phyloP scores from a whole-genome alignment of 208 protist species.

The Acanthamoeba culbertsoni region DNA sequence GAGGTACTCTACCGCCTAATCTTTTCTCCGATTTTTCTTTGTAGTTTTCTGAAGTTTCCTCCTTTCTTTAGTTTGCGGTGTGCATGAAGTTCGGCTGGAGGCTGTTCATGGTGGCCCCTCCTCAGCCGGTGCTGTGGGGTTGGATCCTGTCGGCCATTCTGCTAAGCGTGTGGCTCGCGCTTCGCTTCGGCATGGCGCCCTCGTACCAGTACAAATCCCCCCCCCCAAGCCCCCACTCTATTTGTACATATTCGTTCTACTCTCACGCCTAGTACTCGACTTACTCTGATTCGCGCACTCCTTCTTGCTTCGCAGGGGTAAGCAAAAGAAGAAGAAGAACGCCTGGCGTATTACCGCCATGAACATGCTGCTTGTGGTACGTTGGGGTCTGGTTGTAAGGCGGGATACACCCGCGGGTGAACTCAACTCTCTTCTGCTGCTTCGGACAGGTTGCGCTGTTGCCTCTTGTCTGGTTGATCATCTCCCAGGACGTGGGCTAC shows the following conservation, averaged over 20 bases:
- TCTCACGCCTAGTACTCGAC: not conserved
- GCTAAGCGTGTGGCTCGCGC: not conserved
- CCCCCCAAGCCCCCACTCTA: not conserved
- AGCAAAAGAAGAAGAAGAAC: not conserved
- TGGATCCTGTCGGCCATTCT: not conserved
- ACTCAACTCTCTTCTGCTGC: not conserved
- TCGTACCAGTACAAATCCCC: not conserved
- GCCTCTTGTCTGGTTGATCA: not conserved
- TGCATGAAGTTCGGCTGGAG: slow-evolving; percentile 26
- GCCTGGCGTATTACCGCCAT: not conserved
- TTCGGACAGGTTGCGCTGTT: not conserved
- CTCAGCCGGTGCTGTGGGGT: not conserved
- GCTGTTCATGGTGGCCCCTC: not conserved
- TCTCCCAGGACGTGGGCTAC: slow-evolving; percentile 8
- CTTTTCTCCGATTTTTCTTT: too few relatives aligned
- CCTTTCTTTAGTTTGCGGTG: not conserved
- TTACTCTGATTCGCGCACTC: not conserved
- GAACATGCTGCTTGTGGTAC: not conserved
- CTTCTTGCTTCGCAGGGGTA: not conserved
- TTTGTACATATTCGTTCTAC: not conserved
- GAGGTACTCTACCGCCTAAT: not conserved
- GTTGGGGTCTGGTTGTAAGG: not conserved
- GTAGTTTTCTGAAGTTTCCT: too few relatives aligned
- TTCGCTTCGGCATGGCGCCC: not conserved
- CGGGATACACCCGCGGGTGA: not conserved